Conservation (phyloP, 352 stramenopile genomes). For the Globisporangium iwayamae region DNA sequence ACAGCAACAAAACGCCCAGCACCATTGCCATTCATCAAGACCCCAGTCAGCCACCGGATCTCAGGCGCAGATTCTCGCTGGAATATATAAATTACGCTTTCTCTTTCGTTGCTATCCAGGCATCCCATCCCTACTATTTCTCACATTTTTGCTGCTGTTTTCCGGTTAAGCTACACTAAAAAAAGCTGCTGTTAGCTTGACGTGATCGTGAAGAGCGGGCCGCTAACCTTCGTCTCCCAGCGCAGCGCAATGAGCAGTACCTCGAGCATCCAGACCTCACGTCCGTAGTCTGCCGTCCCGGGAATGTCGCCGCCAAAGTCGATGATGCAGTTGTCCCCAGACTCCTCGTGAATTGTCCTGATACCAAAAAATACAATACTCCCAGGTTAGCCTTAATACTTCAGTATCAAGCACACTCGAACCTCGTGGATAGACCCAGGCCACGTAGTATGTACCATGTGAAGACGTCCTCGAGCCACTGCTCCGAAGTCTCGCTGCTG, state of each 20-base stretch:
- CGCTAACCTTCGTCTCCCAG: slow-evolving; percentile 50
- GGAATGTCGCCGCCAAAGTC: slow-evolving; percentile 47
- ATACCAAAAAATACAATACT: not conserved
- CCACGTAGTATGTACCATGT: slow-evolving; percentile 31
- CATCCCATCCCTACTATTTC: too few relatives aligned
- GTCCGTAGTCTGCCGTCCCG: slow-evolving; percentile 31
- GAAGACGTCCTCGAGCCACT: slow-evolving; percentile 66
- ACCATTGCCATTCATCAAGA: not conserved
- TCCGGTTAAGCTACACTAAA: too few relatives aligned
- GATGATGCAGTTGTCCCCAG: slow-evolving; percentile 27
- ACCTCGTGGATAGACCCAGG: too few relatives aligned
- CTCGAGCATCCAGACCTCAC: slow-evolving; percentile 62
- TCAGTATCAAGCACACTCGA: not conserved
- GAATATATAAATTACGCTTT: not conserved
- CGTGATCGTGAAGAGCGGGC: slow-evolving; percentile 31
- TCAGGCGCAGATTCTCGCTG: not conserved
- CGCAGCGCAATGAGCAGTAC: slow-evolving; percentile 56
- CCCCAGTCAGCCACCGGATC: not conserved
- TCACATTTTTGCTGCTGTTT: too few relatives aligned
- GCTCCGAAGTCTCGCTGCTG: not conserved
- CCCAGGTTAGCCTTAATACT: not conserved
- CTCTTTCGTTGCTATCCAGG: not conserved
- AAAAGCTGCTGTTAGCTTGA: not conserved
- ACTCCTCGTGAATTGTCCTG: slow-evolving; percentile 45
- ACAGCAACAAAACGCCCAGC: too few relatives aligned